These are phyloP conservation scores for Fusarium graminum DNA, from an alignment of 2,329 filamentous ascomycete species.

Conservation along the genomic window DNA sequence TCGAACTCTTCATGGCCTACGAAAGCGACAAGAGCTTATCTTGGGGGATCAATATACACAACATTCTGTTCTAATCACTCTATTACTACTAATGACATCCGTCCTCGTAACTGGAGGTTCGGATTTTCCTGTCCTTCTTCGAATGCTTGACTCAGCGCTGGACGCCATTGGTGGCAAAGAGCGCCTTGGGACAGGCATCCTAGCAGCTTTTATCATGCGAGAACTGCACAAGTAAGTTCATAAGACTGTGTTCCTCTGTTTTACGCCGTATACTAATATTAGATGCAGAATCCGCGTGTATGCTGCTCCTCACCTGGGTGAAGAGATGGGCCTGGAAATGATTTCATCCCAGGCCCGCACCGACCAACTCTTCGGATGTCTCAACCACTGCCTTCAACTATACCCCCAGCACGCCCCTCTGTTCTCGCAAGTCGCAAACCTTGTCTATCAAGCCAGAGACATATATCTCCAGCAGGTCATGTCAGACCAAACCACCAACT, in stretches of 20 bases:
- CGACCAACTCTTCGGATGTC: conserved; percentile 41
- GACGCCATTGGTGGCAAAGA: conserved; percentile 46
- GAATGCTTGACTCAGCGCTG: conserved; percentile 48
- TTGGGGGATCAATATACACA: conserved; percentile 20
- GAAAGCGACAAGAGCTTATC: conserved; percentile 36
- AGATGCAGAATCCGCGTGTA: conserved; percentile 41
- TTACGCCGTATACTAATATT: fast-evolving
- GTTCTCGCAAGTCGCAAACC: conserved; percentile 80
- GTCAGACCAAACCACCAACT: conserved; percentile 32
- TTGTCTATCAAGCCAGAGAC: conserved; percentile 85
- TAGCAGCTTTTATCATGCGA: conserved; percentile 42
- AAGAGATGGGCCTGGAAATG: conserved; percentile 44
- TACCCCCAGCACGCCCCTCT: conserved; percentile 81
- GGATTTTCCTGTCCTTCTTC: conserved; percentile 47
- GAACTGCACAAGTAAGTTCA: conserved; percentile 48
- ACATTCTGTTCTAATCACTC: conserved; percentile 41
- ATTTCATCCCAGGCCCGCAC: conserved; percentile 43
- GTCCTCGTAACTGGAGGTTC: conserved; percentile 47
- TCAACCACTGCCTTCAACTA: conserved; percentile 65
- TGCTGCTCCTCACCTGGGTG: conserved; percentile 43
- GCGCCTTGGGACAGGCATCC: conserved; percentile 31
- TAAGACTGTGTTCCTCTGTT: fast-evolving
- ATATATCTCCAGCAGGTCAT: conserved; percentile 83
- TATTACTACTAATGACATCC: conserved; percentile 44
- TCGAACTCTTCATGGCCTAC: conserved; percentile 29